Base-by-base conservation (phyloP, 495 filamentous ascomycete species). In the Immersiella caudata region DNA sequence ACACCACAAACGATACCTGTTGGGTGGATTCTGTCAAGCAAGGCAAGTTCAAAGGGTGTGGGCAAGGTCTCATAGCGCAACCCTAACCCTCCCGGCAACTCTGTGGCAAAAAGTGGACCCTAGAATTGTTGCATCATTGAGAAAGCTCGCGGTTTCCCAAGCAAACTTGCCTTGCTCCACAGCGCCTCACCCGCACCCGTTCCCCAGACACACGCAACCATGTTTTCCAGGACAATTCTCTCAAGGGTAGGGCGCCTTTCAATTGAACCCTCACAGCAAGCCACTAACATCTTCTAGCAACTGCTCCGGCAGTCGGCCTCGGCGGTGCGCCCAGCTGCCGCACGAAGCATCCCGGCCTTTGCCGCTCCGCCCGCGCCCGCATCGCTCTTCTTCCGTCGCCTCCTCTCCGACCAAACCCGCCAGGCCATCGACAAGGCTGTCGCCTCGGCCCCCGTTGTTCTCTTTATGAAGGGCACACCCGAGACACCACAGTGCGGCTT, bases 391-490 rank as follows among this genome's bases (percentile, higher is more conserved):
- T 63, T 76, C 61, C 77, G 73, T 49, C 90, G 93, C 21, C 81
- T 89, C 20, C 84, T 99, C 46, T 97, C 95, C 14, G 83, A 87
- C 29, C 87, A 93, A 69, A 93, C 90, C 22, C 84, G 81, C 65
- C 77, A 85, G 27, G 92, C 93, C 4, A 97, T 99, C 68, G 91
- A 97, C 73, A 91, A 93, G 76, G 94, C 93, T 9, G 87, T 98
- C 21, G 80, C 76, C 25, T 91, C 92, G 1, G 89, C 92, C 11
- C 94, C 94, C 4, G 94, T 99, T 0, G 95, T 99, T 18, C 85
- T 99, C 26, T 99, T 98, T 82, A 98, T 98, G 94, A 98, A 98
- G 80, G 94, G 95, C 60, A 97, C 95, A 1, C 95, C 95, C 50
- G 95, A 97, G 79, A 92, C 86, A 24, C 95, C 95, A n/a, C 94